Base-by-base conservation (phyloP, 2,329 filamentous ascomycete species). In the Neofusicoccum kwambonambiense region DNA sequence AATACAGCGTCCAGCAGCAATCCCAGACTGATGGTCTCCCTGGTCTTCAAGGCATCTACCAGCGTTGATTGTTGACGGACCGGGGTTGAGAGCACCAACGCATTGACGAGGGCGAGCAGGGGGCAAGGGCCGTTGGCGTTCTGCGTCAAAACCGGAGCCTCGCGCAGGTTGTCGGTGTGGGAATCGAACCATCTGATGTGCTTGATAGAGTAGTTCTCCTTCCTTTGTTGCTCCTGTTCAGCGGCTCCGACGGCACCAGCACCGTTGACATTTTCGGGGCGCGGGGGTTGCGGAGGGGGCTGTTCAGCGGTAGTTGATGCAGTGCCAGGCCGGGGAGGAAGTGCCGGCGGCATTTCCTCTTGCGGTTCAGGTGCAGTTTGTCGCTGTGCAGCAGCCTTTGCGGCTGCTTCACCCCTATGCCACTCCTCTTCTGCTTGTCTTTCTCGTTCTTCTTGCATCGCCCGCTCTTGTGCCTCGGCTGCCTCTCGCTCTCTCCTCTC, bases 91-190 rank as follows among this genome's bases (percentile, higher is more conserved):
- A 99, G 80, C 0, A 92, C 90, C 15, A 99, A 82, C 1, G 93
- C 93, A 75, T 99, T 99, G 65, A 98, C 93, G 4, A 99, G 82
- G 2, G 95, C 95, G 31, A 99, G 87, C 13, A 99, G 80, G 1
- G 95, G 95, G 76, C 95, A 99, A 0, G 95, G 95, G 0, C 95
- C 95, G 71, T 99, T 99, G 64, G 89, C 87, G 70, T 97, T 98
- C 73, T 99, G 94, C 3, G 96, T 88, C 45, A 98, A 81, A 64
- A 98, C 92, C 0, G 95, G 94, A 0, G 92, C 94, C n/a, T 85
- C 84, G 49, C 92, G 85, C 42, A 91, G 87, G n/a, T 85, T 82
- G 1, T 82, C 75, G 0, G 84, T 81, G 11, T 75, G 84, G 2
- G 82, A 77, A 74, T 97, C 92, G 66, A 88, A 83, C 93, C 94